These are phyloP conservation scores for Globisporangium paddicum DNA, from an alignment of 352 stramenopile species.

Conservation along the genomic window DNA sequence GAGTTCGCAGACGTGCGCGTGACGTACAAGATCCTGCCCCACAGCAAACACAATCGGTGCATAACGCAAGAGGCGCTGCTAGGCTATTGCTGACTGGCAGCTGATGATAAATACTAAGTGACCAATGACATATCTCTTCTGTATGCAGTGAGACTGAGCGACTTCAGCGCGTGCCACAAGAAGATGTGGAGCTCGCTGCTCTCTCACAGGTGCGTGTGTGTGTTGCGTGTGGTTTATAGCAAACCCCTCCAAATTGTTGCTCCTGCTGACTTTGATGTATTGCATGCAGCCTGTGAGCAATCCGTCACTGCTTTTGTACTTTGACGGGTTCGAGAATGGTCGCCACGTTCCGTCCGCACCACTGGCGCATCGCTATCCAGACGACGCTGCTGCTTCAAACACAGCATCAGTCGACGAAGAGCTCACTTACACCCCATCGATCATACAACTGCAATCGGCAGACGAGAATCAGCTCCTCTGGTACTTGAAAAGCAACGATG, in stretches of 20 bases:
- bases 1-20: conserved; percentile 33
- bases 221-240: neutral
- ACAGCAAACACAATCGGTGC: conserved; percentile 46
- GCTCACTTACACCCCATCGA: conserved; percentile 37
- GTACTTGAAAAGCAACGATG: conserved; percentile 66
- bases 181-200: conserved; percentile 36
- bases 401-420: neutral
- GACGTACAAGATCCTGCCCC: conserved; percentile 66
- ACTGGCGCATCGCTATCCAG: conserved; percentile 56
- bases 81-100: no score
- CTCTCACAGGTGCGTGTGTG: conserved; percentile 31
- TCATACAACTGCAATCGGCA: conserved; percentile 65
- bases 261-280: neutral
- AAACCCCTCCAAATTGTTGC: no score
- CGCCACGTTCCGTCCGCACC: conserved; percentile 57
- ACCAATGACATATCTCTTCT: neutral
- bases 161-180: conserved; percentile 54
- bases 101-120: no score
- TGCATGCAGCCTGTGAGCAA: conserved; percentile 55
- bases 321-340: conserved; percentile 63
- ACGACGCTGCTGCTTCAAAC: conserved; percentile 25
- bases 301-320: conserved; percentile 65
- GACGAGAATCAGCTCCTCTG: conserved; percentile 58
- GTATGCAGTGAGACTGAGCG: conserved; percentile 38
- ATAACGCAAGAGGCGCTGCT: no score